Base-by-base conservation (phyloP, 202 grass and related monocot genomes). In the Alloteropsis angusta region DNA sequence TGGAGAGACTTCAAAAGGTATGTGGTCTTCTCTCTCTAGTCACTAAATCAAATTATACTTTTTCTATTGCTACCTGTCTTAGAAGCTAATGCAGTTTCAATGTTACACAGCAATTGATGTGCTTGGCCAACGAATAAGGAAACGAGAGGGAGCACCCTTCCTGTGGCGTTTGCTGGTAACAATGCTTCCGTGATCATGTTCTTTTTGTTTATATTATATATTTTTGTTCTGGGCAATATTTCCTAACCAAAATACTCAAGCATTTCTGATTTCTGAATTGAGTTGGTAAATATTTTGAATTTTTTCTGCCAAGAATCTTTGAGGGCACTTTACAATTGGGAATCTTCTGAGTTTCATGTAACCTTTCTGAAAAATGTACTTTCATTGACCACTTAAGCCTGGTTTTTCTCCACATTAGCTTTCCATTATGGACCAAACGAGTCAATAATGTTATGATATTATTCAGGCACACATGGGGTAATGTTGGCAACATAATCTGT, bases 111-210 rank as follows among this genome's bases (percentile, higher is more conserved):
- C 79, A 71, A 93, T 90, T 65, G 76, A 75, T 60, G 76, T 83
- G 18, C 55, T 93, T 11, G 28, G 23, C 38, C 86, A 90, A 65
- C 85, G 88, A 88, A 74, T 69, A 57, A 59, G 47, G 71, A 90
- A 83, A 81, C 72, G 87, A 44, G 73, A 77, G 0, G 85, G 87
- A 17, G 76, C 66, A 17, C 85, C 91, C 56, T 93, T 90, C 71
- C 64, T 93, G 79, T 93, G 87, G 91, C 82, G 71, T 61, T 83
- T 90, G 79, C 82, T 90, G 82, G 91, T 93, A 93, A 62, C 10
- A 57, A 17, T 67, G 35, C 54, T 53, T 55, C 19, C 63, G 41
- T 15, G n/a, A 50, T 50, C 4, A 8, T 6, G 13, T 19, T 71
- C 22, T 22, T 67, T 58, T 85, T 36, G 7, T 53, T 65, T 52